Base-by-base conservation (phyloP, 495 filamentous ascomycete genomes). In the Penicillium simplicissimum region DNA sequence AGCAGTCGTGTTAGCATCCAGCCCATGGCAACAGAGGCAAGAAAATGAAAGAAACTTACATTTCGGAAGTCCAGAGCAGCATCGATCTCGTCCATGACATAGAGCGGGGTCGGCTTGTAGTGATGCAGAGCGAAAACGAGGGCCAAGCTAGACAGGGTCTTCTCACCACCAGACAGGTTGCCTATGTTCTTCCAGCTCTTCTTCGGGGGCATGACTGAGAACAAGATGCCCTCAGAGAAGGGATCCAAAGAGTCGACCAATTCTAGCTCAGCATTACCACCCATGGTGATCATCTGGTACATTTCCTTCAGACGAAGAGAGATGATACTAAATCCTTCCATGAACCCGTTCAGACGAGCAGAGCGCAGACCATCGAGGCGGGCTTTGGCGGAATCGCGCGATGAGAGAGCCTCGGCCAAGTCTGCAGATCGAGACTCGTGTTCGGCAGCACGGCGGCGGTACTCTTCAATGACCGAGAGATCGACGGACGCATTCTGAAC, bases 271-370 rank as follows among this genome's bases (percentile, higher is more conserved):
- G 95, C 95, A 68, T 98, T 98, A 43, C 95, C 95, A 61, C 95
- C 95, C 95, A 98, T 98, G 31, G 95, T 98, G 75, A 98, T 98
- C 95, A 98, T 97, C 75, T 98, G 95, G 78, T 98, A 98, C 95
- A 98, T 98, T 74, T 98, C 95, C 80, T 98, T 98, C 56, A 98
- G 81, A 2, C 94, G 88, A 21, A 97, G 79, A n/a, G 93, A 97
- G 71, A 98, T 98, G 57, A 84, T 88, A 71, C 88, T 88, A 78
- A 98, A 98, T 28, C 96, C 95, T 75, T 94, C 92, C 94, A 98
- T 98, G 84, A 98, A 98, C 52, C 95, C 95, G 62, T 97, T 94
- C 9, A 98, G 79, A 6, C 95, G 89, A 33, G 94, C 81, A 4
- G 90, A 90, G 8, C 95, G 89, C 49, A 98, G 87, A 47, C 96